Evolutionary conservation across 441 rosid genomes (phyloP), one percentile per base, ranked within the genome.

Genomic region (Hura crepitans): DNA sequence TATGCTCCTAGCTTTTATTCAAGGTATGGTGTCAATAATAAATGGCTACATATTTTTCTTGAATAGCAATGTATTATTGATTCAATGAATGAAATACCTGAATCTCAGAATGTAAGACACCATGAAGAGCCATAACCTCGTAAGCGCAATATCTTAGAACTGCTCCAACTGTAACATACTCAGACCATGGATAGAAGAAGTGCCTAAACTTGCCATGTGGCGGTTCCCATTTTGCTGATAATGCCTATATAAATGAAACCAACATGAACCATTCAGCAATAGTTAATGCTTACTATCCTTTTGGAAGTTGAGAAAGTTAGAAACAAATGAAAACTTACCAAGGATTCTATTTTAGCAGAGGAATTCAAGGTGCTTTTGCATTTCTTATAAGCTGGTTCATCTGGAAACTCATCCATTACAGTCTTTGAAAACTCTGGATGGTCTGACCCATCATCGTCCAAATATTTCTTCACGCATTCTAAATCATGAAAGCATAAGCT

Each of bases 51-150:
- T 35, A 1, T 35, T 35, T 35, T 35, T 35, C 39, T 35, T 35
- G 7, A 5, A 2, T 35, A 35, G 39, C 39, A 35, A 33, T 33
- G 37, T 33, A 33, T 33, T 33, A 33, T 33, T 33, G 6, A 33
- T 33, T 33, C 14, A 67, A 43, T 59, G 47, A n/a, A 23, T 5
- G 17, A 62, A 69, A 20, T 78, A 87, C 87, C 87, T 81, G 90
- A 83, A 85, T 88, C 81, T 88, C 85, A 17, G 91, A 88, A 71
- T 84, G 94, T 31, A 85, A 78, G 54, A 88, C 88, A 66, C 94
- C 89, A 68, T 85, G 94, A 65, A 86, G 86, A 28, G 93, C 87
- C 93, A 86, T 85, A 73, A 88, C 88, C 62, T 88, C 89, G 61
- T 85, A 85, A 53, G 90, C 87, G 74, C 90, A 88, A 62, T 81